phyloP scores from a whole-genome alignment of 345 rosid species.

The Gossypium anomalum region DNA sequence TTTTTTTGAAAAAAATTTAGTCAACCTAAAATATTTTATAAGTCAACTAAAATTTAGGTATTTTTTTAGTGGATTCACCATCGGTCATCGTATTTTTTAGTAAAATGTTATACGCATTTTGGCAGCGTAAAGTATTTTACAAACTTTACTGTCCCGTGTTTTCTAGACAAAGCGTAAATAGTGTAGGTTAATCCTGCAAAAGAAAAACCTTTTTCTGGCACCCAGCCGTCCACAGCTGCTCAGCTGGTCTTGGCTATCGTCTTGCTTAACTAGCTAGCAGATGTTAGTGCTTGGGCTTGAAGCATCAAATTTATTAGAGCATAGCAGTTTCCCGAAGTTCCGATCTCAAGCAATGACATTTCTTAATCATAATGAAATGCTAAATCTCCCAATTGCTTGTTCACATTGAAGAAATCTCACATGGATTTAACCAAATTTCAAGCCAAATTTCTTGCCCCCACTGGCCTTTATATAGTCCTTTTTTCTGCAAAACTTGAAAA shows the following conservation, averaged over 20 bases:
- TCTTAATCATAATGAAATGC: neutral
- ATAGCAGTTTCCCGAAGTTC: neutral
- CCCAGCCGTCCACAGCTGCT: neutral
- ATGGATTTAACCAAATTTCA: neutral
- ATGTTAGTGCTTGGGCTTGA: neutral
- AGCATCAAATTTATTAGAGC: neutral
- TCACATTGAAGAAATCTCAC: constrained; percentile 2
- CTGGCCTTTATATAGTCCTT: neutral
- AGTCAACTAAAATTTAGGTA: no score
- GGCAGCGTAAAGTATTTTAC: no score
- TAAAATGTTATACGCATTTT: no score
- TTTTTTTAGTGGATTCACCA: no score
- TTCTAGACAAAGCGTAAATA: no score
- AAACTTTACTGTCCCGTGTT: no score
- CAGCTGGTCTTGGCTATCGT: no score
- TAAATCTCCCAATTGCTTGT: neutral
- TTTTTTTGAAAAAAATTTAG: no score
- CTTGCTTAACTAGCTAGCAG: neutral
- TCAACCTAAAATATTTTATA: no score
- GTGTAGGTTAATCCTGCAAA: no score
- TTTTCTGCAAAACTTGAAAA: neutral
- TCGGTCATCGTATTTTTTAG: no score
- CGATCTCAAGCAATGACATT: neutral
- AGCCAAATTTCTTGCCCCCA: neutral
- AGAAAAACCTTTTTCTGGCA: neutral